Evolutionary conservation across 2,329 filamentous ascomycete genomes (phyloP).

Genomic region (Penicillium brevicompactum): DNA sequence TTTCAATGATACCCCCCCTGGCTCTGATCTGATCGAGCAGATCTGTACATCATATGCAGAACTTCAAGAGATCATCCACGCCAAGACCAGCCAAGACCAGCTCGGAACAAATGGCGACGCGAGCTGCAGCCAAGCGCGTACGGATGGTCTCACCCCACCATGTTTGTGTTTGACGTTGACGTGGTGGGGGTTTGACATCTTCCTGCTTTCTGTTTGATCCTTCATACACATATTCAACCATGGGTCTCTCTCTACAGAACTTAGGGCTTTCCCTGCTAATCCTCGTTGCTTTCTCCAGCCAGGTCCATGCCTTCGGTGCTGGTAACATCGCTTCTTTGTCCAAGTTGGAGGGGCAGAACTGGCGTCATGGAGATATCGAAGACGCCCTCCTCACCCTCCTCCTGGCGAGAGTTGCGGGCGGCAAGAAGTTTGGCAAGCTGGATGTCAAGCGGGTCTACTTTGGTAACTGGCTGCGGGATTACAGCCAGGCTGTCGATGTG

Average conservation of each 20-base stretch:
- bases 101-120: not conserved
- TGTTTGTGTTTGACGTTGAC: constrained; percentile 6
- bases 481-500: constrained; percentile 91
- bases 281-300: constrained; percentile 67
- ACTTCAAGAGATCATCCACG: not conserved
- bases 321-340: constrained; percentile 84
- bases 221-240: constrained; percentile 10
- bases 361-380: constrained; percentile 90
- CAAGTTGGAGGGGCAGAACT: constrained; percentile 82
- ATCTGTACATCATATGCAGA: not conserved
- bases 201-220: not conserved
- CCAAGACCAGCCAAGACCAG: not conserved
- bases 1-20: no score
- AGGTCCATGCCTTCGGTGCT: constrained; percentile 77
- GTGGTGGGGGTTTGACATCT: constrained; percentile 8
- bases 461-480: constrained; percentile 92
- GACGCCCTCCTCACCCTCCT: constrained; percentile 78
- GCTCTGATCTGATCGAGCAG: not conserved
- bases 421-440: constrained; percentile 86
- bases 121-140: constrained; percentile 6
- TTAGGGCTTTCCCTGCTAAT: constrained; percentile 47
- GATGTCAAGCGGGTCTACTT: constrained; percentile 91
- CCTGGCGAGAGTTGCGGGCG: constrained; percentile 63
- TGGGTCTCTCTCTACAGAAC: constrained; percentile 23
- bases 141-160: constrained; percentile 12